These are phyloP conservation scores for Leccinellum rugosiceps DNA, from an alignment of 768 basidiomycete species.

Conservation along the genomic window DNA sequence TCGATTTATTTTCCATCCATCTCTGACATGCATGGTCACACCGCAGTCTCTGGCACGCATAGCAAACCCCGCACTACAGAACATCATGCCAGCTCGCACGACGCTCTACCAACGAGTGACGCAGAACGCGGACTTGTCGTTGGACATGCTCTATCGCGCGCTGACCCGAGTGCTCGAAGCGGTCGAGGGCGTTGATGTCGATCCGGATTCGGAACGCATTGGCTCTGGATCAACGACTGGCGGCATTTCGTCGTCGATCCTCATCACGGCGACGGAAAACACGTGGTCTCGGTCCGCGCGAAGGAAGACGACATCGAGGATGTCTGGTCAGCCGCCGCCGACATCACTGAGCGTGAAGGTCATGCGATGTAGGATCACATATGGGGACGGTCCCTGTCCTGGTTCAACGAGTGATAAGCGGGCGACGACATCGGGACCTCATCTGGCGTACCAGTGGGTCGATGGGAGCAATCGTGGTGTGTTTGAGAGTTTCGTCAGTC, in stretches of 20 bases:
- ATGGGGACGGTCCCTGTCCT: conserved; percentile 13
- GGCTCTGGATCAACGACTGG: neutral
- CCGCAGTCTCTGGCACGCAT: conserved; percentile 37
- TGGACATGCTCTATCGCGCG: conserved; percentile 7
- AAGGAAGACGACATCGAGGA: conserved; percentile 33
- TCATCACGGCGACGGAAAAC: conserved; percentile 36
- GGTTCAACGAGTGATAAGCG: conserved; percentile 12
- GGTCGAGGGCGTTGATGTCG: conserved; percentile 30
- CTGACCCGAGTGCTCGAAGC: conserved; percentile 33
- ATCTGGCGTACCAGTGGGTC: conserved; percentile 56
- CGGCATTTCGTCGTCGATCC: conserved; percentile 9
- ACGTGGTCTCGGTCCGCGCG: conserved; percentile 73
- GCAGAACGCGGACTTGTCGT: neutral
- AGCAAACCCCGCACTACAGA: conserved; percentile 41
- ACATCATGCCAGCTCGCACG: conserved; percentile 57
- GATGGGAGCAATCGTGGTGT: conserved; percentile 52
- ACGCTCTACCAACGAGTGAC: conserved; percentile 44
- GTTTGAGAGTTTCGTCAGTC: conserved; percentile 68
- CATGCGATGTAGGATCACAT: conserved; percentile 27
- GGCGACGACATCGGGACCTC: neutral
- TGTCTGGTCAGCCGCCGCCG: neutral
- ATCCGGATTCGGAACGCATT: neutral
- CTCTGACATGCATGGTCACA: neutral
- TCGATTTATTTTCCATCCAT: neutral
- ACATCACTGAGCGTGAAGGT: conserved; percentile 5